Evolutionary conservation across 352 stramenopile genomes (phyloP).

Genomic region (Globisporangium heterothallicum): DNA sequence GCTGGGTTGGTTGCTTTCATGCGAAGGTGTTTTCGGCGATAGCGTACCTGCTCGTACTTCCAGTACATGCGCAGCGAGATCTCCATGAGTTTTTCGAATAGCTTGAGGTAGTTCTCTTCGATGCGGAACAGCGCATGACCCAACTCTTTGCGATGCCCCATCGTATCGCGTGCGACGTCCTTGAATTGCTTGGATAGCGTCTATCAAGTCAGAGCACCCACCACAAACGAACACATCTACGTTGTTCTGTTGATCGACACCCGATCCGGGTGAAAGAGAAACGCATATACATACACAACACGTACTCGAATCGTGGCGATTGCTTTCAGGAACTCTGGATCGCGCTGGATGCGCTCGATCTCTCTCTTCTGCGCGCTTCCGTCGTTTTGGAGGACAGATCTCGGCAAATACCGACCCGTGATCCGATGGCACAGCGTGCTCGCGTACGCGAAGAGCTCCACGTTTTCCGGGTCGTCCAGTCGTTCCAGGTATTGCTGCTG

Average conservation of each 20-base stretch:
- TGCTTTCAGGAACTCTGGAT: conserved; percentile 52
- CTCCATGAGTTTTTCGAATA: conserved; percentile 76
- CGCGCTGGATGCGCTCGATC: conserved; percentile 44
- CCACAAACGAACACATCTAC: too few species aligned
- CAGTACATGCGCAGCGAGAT: conserved; percentile 67
- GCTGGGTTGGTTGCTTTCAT: background rate
- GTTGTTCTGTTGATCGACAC: background rate
- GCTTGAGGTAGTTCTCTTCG: conserved; percentile 67
- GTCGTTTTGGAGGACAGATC: conserved; percentile 35
- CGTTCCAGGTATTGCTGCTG: conserved; percentile 25
- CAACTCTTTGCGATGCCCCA: conserved; percentile 61
- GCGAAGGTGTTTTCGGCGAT: too few species aligned
- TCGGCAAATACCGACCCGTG: conserved; percentile 55
- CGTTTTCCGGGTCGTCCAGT: conserved; percentile 46
- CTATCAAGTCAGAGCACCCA: conserved; percentile 3
- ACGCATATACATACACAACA: background rate
- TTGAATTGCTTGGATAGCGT: conserved; percentile 69
- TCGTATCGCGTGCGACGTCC: conserved; percentile 42
- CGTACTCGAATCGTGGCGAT: conserved; percentile 42
- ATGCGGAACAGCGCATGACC: conserved; percentile 63
- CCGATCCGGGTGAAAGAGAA: too few species aligned
- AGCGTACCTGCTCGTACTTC: conserved; percentile 53
- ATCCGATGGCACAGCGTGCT: conserved; percentile 61
- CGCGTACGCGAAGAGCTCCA: conserved; percentile 61
- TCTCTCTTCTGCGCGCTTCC: conserved; percentile 43